Evolutionary conservation across 768 basidiomycete genomes (phyloP).

Genomic region (Botryobasidium botryosum): DNA sequence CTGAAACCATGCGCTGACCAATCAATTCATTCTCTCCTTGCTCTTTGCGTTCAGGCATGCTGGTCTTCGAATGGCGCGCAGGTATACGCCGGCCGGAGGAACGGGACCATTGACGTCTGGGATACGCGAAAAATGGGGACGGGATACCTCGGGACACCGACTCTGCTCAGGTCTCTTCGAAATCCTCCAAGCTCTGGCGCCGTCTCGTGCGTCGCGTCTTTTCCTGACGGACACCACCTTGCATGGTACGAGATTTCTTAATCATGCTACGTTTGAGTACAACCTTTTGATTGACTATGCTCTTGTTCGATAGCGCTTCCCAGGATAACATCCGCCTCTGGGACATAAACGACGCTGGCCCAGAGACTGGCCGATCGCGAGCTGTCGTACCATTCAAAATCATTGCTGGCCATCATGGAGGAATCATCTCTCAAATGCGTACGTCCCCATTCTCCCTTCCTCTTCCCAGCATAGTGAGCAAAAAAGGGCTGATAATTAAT

Average conservation of each 20-base stretch:
- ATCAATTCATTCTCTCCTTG: no score
- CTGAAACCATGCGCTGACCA: no score
- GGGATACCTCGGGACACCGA: conserved; percentile 46
- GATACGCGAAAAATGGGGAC: conserved; percentile 70
- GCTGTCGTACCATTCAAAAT: conserved; percentile 76
- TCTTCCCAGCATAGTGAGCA: no score
- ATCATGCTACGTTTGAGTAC: conserved; percentile 1
- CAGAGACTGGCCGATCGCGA: conserved; percentile 38
- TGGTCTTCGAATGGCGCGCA: conserved; percentile 84
- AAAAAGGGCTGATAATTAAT: no score
- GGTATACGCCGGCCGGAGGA: conserved; percentile 80
- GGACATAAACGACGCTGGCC: conserved; percentile 79
- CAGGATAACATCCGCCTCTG: conserved; percentile 86
- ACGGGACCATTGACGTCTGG: conserved; percentile 85
- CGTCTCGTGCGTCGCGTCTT: conserved; percentile 78
- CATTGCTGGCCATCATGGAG: conserved; percentile 90
- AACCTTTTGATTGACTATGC: neutral
- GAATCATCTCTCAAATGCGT: conserved; percentile 87
- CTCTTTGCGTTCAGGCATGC: conserved; percentile 85
- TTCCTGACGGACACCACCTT: conserved; percentile 84
- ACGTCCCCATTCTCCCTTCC: conserved; percentile 22
- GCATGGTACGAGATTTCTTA: conserved; percentile 74
- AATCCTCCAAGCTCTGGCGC: conserved; percentile 82
- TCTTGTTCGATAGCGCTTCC: conserved; percentile 53
- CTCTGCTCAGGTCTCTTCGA: conserved; percentile 61